A percentile compares a stretch with the other conserved stretches of the same genome.
Conservation (phyloP, 2,329 filamentous ascomycete species). For the Sordariomycetes sp. region DNA sequence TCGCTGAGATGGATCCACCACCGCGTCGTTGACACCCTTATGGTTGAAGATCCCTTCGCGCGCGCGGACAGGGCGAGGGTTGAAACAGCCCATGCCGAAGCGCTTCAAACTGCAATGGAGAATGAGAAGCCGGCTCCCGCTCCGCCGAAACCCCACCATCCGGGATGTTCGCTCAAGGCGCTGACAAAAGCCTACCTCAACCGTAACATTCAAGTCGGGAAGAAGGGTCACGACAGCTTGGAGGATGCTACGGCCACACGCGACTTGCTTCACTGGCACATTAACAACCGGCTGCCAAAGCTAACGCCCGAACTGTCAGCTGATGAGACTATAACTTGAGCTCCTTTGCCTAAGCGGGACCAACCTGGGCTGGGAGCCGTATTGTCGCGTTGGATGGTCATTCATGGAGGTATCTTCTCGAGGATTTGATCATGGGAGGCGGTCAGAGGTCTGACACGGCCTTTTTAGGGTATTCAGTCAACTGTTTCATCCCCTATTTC, state of each 20-base stretch:
- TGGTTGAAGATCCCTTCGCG: conserved; percentile 15
- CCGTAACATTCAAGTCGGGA: conserved; percentile 26
- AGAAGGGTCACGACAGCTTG: conserved; percentile 28
- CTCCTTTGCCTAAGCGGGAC: no score
- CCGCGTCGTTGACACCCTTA: conserved; percentile 33
- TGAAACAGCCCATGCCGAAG: conserved; percentile 2
- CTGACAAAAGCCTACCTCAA: conserved; percentile 24
- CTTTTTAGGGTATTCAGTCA: no score
- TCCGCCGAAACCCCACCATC: conserved; percentile 15
- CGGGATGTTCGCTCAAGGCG: conserved; percentile 21
- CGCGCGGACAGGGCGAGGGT: conserved; percentile 6
- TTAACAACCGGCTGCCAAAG: conserved; percentile 1
- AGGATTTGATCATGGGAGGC: no score
- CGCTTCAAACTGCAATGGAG: background rate
- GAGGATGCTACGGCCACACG: conserved; percentile 34
- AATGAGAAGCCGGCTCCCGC: conserved; percentile 7
- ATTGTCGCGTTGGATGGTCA: no score
- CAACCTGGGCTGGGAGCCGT: no score
- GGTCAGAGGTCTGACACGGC: no score
- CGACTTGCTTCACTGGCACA: conserved; percentile 29
- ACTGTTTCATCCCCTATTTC: no score
- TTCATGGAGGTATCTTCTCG: no score
- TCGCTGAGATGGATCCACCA: conserved; percentile 38
- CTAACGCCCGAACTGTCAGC: no score
- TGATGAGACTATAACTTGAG: no score